A percentile compares a stretch with the other conserved stretches of the same genome.
phyloP scores from a whole-genome alignment of 345 rosid species.

The Acer yangbiense region DNA sequence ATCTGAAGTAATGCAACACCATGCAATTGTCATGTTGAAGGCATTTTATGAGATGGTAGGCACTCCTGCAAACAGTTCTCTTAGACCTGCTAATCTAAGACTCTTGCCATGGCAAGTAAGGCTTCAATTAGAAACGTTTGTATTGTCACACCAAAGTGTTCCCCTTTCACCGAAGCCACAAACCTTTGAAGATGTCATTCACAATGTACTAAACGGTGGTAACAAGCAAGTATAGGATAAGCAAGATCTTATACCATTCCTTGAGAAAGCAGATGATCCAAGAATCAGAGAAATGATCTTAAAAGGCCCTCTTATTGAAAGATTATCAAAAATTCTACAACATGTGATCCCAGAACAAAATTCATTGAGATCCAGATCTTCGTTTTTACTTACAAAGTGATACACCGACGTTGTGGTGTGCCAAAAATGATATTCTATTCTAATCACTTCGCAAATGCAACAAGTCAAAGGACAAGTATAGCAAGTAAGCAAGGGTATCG shows the following conservation, averaged over 20 bases:
- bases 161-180: slow-evolving; percentile 18
- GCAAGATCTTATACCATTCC: slow-evolving; percentile 39
- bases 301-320: slow-evolving; percentile 27
- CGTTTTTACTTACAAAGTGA: slow-evolving; percentile 31
- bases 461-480: too few species aligned
- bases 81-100: slow-evolving; percentile 24
- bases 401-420: too few species aligned
- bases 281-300: slow-evolving; percentile 30
- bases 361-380: slow-evolving; percentile 30
- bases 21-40: slow-evolving; percentile 36
- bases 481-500: too few species aligned
- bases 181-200: slow-evolving; percentile 30
- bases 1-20: slow-evolving; percentile 35
- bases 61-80: slow-evolving; percentile 18
- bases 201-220: slow-evolving; percentile 20
- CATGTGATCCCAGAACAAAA: slow-evolving; percentile 15
- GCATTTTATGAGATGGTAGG: slow-evolving; percentile 32
- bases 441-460: too few species aligned
- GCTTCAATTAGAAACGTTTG: slow-evolving; percentile 28
- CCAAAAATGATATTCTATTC: too few species aligned
- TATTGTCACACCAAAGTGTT: slow-evolving; percentile 14
- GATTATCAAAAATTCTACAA: slow-evolving; percentile 31
- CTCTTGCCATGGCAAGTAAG: slow-evolving; percentile 38
- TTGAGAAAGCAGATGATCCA: slow-evolving; percentile 34
- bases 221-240: slow-evolving; percentile 18